Evolutionary conservation across 805 yeast genomes (phyloP), one percentile per base, ranked within the genome.

Genomic region (Yamadazyma scolyti): DNA sequence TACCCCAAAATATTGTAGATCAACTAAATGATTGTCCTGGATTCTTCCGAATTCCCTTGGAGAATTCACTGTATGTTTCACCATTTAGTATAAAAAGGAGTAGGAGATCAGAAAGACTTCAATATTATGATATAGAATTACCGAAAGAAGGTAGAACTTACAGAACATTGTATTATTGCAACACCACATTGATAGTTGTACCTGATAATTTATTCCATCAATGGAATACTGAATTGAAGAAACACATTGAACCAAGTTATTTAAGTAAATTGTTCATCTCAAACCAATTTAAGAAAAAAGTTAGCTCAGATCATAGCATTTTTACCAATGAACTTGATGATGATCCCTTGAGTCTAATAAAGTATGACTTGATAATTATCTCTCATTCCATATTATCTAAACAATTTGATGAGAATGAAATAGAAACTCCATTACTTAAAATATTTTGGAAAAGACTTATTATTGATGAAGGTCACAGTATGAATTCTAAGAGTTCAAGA

Each of bases 401-500:
- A 16, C 73, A 73, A 30, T 42, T 61, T 6, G 59, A 56, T 23
- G 20, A 44, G 18, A 22, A 30, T 8, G 37, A 30, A 3, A n/a
- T n/a, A n/a, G 53, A 56, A 4, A 63, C 65, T 3, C 55, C 68
- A 2, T 46, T 81, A 8, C 48, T 54, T 21, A 44, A 50, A 9
- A 51, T 79, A 1, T 75, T 69, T 41, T 81, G 88, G 87, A 81
- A 81, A 46, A 47, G 88, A 14, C 55, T 81, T 18, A 77, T 82
- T 11, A 74, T 82, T n/a, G 89, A 81, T 50, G 89, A 81, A 50
- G 88, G 88, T 0, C 88, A 81, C 49, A 68, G 78, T 16, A 68
- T 80, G 72, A 68, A 64, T 36, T 66, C 79, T 6, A 68, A 67
- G 33, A 50, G 65, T 1, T 66, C 83, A 0, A 60, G 72, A 29